Base-by-base conservation (phyloP, 1,284 basidiomycete species). In the Heimioporus punctisporus region DNA sequence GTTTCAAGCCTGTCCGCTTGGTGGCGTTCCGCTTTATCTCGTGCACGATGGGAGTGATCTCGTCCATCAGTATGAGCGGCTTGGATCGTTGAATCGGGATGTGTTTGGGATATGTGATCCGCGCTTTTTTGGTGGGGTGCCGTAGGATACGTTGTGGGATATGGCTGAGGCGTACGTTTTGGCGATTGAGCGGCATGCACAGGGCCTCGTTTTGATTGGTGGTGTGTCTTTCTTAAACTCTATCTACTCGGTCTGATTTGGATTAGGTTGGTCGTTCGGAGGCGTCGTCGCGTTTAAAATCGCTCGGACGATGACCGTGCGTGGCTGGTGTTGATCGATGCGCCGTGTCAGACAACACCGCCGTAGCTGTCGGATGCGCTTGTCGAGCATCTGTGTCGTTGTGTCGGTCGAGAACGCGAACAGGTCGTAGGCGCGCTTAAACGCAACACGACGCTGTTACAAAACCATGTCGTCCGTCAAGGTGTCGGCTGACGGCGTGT, bases 11-110 rank as follows among this genome's bases (percentile, higher is more conserved):
- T 63, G 66, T 12, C 53, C 50, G 2, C 55, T 54, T 0, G 48
- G 57, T 3, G 49, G 53, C 1, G 54, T 68, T 0, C 85, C 85
- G 7, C 72, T 90, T 6, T 79, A 88, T 54, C 76, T 91, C 23
- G 74, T 91, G 15, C 87, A 91, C 60, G 89, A 90, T 59, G 88
- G 89, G 6, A 86, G 84, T 58, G 88, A 88, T 0, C 64, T 86
- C 17, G 70, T 79, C 9, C 72, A 74, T 45, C 78, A 80, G 44
- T 88, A 86, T 56, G 65, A 76, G 44, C 76, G 74, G 8, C 70
- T 91, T 10, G 60, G 69, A 6, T 60, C 74, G 6, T 63, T 90
- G 5, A 71, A 74, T 11, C 76, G 86, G 44, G 63, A 74, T 28
- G 71, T 90, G 1, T 89, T 82, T 82, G 85, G 76, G 0, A 77